A percentile compares a stretch with the other conserved stretches of the same genome.
These are phyloP conservation scores for Aspergillus ochraceoroseus DNA, from an alignment of 2,329 filamentous ascomycete genomes.

Conservation along the genomic window DNA sequence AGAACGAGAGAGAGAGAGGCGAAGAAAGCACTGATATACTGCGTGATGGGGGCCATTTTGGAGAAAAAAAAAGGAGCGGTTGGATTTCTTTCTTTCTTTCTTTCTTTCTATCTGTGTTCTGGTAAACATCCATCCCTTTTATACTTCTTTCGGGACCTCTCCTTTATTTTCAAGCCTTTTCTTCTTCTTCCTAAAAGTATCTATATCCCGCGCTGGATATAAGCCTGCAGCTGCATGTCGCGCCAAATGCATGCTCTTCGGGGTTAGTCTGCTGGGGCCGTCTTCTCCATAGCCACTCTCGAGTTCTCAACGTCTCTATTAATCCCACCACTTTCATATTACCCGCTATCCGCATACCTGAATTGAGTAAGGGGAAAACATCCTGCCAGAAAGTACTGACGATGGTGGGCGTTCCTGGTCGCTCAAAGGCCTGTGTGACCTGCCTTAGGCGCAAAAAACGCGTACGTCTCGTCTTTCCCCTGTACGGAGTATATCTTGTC, in stretches of 20 bases:
- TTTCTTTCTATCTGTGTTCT: not conserved
- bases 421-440: conserved; percentile 11
- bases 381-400: not conserved
- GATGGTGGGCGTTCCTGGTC: conserved; percentile 13
- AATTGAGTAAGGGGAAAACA: no score
- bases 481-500: no score
- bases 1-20: no score
- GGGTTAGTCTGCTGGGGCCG: not conserved
- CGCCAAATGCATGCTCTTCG: not conserved
- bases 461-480: not conserved
- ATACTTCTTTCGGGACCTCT: no score
- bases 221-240: not conserved
- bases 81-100: no score
- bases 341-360: no score
- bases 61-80: no score
- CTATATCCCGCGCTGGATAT: no score
- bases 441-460: conserved; percentile 11
- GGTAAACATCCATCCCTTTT: no score
- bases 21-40: no score
- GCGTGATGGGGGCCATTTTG: not conserved
- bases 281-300: not conserved
- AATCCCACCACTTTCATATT: not conserved
- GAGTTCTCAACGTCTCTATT: not conserved
- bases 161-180: no score
- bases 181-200: no score